Conservation (phyloP, 768 basidiomycete genomes). For the Polyporus arcularius region DNA sequence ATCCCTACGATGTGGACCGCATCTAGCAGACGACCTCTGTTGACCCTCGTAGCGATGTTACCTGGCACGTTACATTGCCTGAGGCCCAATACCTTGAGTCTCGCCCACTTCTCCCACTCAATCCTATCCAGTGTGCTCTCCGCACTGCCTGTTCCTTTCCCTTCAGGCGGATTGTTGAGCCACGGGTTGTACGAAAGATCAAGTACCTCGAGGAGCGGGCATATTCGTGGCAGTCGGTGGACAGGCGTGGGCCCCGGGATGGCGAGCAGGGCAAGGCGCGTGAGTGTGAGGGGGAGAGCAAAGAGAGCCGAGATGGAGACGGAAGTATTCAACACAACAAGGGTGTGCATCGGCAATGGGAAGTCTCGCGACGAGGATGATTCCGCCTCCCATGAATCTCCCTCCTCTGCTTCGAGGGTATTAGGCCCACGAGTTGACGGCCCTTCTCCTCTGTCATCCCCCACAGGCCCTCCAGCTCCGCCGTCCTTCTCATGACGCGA, state of each 20-base stretch:
- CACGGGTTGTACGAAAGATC: constrained; percentile 71
- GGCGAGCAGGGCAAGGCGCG: constrained; percentile 58
- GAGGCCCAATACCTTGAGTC: constrained; percentile 56
- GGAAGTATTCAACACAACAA: constrained; percentile 52
- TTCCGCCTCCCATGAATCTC: constrained; percentile 20
- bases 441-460: constrained; percentile 5
- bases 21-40: constrained; percentile 53
- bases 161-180: constrained; percentile 30
- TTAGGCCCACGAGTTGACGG: neutral
- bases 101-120: constrained; percentile 59
- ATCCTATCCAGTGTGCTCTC: constrained; percentile 47
- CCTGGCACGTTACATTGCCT: constrained; percentile 51
- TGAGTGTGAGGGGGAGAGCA: constrained; percentile 64
- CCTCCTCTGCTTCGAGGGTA: neutral
- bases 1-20: constrained; percentile 51
- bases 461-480: neutral
- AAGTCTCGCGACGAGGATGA: constrained; percentile 13
- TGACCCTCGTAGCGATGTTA: constrained; percentile 47
- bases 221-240: constrained; percentile 56
- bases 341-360: constrained; percentile 39
- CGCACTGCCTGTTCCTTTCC: constrained; percentile 27
- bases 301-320: constrained; percentile 48
- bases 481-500: neutral
- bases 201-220: constrained; percentile 61
- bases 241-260: constrained; percentile 51